Evolutionary conservation across 1,284 basidiomycete genomes (phyloP), one percentile per base, ranked within the genome.

Genomic region (Calocybe gambosa): DNA sequence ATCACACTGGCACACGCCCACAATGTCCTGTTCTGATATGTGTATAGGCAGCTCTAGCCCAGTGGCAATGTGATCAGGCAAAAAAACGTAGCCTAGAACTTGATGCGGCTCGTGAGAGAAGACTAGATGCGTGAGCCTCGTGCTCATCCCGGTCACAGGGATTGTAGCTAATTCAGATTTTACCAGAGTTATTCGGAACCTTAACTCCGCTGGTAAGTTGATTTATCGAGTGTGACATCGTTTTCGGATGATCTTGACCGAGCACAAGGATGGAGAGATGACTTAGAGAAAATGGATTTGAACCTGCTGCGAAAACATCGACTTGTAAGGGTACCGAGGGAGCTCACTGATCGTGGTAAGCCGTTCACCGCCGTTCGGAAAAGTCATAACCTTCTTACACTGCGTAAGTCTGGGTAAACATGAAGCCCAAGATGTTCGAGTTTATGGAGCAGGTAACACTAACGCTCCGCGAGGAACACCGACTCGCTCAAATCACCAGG

Each of bases 311-410:
- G 50, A 9, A 35, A 36, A n/a, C 60, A 61, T 42, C 51, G 51
- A 35, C 42, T 50, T 23, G 57, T 61, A 18, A 58, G 47, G 38
- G 39, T 51, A 34, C 46, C 59, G 3, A 52, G 50, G 36, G 50
- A 52, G 5, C 49, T 62, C 33, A 61, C 58, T 1, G 57, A 58
- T 20, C 53, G 58, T 25, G 56, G 60, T 62, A 37, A 45, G 58
- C 48, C 37, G 18, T 6, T 29, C 10, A 35, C 34, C 15, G 33
- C 25, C 16, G 6, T 16, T 1, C 18, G 25, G 20, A 31, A 38
- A 8, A 38, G 29, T 15, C 43, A 23, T 34, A 34, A 19, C 23
- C 7, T 29, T 18, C 25, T 38, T 21, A 31, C 39, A 8, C 16
- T 5, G 10, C 10, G 10, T 26, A 26, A 62, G 60, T 51, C 7